Evolutionary conservation across 495 filamentous ascomycete genomes (phyloP), one percentile per base, ranked within the genome.

Genomic region (Parathielavia hyrcaniae): DNA sequence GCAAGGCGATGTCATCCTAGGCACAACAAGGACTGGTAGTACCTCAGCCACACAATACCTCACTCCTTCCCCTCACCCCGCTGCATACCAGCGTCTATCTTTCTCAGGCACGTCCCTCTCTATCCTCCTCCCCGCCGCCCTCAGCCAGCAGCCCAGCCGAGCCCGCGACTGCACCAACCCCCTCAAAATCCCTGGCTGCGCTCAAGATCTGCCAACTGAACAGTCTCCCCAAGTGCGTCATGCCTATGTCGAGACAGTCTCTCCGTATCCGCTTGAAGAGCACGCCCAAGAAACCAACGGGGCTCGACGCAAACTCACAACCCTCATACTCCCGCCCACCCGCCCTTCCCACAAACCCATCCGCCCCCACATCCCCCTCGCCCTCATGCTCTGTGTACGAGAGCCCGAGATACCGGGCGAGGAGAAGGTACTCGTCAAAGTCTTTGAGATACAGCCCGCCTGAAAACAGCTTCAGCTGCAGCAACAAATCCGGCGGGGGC

Each of bases 381-480:
- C 48, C 58, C 17, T 54, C 36, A 30, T 65, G 63, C 43, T 50
- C 56, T 1, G 7, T 47, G 48, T 64, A 62, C 19, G 70, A 60
- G 8, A 80, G 66, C 1, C 82, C 79, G 1, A 90, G 66, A 57
- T 79, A 83, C 0, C 69, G 58, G 58, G 82, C 87, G 1, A 82
- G 45, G 10, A 62, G 55, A 11, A 70, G 43, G 62, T 87, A 89
- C 46, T 86, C 77, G 3, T 67, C 52, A 51, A 75, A 82, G 1
- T 68, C 73, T 5, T 59, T 55, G 17, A 89, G 67, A 66, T 86
- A 89, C 0, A 89, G 73, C 56, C 85, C 81, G 11, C 86, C 86
- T 0, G 86, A 75, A 61, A 88, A 89, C 7, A 89, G 72, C 59
- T 86, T 85, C 13, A 89, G 73, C 50, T 84, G 73, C 4, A 71